Conservation (phyloP, 2,329 filamentous ascomycete species). For the Pseudogymnoascus pannorum region DNA sequence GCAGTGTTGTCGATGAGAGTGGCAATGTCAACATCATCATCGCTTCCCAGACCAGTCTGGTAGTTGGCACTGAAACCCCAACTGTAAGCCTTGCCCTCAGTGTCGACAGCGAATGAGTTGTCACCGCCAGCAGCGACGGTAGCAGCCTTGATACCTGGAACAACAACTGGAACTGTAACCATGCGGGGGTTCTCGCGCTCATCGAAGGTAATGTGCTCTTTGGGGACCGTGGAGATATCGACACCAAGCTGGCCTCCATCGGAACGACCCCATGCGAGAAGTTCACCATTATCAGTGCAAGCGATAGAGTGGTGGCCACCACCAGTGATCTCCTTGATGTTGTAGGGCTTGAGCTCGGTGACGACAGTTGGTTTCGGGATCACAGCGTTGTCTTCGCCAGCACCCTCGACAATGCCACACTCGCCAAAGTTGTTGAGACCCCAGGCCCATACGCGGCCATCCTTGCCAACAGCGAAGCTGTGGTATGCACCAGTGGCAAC, state of each 20-base stretch:
- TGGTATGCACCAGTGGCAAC: conserved; percentile 66
- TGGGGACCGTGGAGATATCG: conserved; percentile 45
- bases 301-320: conserved; percentile 70
- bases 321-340: conserved; percentile 63
- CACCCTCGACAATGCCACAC: conserved; percentile 58
- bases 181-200: conserved; percentile 61
- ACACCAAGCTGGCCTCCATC: conserved; percentile 50
- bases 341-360: conserved; percentile 51
- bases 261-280: conserved; percentile 54
- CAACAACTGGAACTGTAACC: conserved; percentile 54
- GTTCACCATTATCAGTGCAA: conserved; percentile 47
- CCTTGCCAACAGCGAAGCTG: conserved; percentile 65
- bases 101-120: conserved; percentile 64
- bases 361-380: conserved; percentile 67
- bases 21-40: conserved; percentile 72
- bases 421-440: conserved; percentile 83
- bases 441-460: conserved; percentile 70
- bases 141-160: conserved; percentile 51
- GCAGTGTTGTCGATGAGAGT: conserved; percentile 81
- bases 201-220: conserved; percentile 56
- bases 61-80: conserved; percentile 80
- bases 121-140: conserved; percentile 60
- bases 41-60: conserved; percentile 69
- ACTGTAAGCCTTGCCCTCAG: conserved; percentile 62
- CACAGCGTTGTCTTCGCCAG: conserved; percentile 61